These are phyloP conservation scores for Botryotinia narcissicola DNA, from an alignment of 2,329 filamentous ascomycete species.

Conservation along the genomic window DNA sequence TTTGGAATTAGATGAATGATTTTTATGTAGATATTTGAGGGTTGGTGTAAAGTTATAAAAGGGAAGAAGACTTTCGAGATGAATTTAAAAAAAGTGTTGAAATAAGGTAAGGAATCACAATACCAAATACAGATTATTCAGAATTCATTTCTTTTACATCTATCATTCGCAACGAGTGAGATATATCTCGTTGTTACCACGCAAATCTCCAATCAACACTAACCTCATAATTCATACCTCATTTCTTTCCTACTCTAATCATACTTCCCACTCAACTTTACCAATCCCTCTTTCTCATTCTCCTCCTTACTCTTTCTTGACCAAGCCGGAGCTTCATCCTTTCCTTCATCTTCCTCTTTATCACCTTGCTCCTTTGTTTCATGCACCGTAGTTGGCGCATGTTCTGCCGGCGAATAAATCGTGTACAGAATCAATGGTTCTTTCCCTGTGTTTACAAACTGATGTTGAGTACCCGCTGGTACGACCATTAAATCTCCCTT, in stretches of 20 bases:
- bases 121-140: not conserved
- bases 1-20: not conserved
- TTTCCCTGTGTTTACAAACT: conserved; percentile 61
- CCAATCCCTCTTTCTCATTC: conserved; percentile 56
- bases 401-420: conserved; percentile 62
- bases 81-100: not conserved
- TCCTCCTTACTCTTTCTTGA: conserved; percentile 53
- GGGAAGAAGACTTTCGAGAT: not conserved
- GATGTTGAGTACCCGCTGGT: conserved; percentile 63
- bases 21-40: not conserved
- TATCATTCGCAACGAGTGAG: not conserved
- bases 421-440: conserved; percentile 60
- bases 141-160: not conserved
- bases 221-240: not conserved
- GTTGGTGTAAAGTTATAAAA: not conserved
- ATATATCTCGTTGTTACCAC: not conserved
- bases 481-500: conserved; percentile 50
- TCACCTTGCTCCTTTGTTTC: conserved; percentile 62
- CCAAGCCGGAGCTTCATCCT: conserved; percentile 61
- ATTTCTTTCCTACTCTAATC: conserved; percentile 23
- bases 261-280: conserved; percentile 44
- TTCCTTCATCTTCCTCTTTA: conserved; percentile 58
- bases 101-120: not conserved
- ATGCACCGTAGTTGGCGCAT: conserved; percentile 58
- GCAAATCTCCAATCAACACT: not conserved